phyloP scores from a whole-genome alignment of 257 asterid genomes.

The Gentiana straminea region DNA sequence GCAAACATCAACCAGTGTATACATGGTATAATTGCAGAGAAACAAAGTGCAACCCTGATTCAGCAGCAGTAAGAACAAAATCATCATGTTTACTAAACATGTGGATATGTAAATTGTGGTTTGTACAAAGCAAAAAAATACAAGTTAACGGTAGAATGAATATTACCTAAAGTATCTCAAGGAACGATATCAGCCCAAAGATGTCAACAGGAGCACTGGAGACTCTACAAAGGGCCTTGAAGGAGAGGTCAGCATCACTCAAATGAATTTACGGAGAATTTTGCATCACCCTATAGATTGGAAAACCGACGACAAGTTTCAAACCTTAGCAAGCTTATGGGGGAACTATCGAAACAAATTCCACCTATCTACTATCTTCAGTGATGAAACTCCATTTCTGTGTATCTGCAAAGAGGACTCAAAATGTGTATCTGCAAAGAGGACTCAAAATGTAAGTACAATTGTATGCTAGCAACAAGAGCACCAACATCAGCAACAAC shows the following conservation, averaged over 20 bases:
- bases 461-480: neutral
- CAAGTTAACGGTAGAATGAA: neutral
- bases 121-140: too few species aligned
- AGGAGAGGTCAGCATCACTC: slow-evolving; percentile 55
- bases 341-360: slow-evolving; percentile 25
- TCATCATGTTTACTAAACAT: too few species aligned
- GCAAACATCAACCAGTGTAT: neutral
- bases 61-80: too few species aligned
- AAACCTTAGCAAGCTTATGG: slow-evolving; percentile 26
- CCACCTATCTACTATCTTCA: slow-evolving; percentile 35
- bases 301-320: slow-evolving; percentile 24
- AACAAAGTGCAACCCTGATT: neutral
- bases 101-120: too few species aligned
- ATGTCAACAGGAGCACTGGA: slow-evolving; percentile 58
- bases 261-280: slow-evolving; percentile 39
- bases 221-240: slow-evolving; percentile 50
- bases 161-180: slow-evolving; percentile 52
- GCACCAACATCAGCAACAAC: neutral
- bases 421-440: slow-evolving; percentile 30
- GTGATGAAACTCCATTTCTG: slow-evolving; percentile 88
- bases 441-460: neutral
- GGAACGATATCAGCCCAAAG: slow-evolving; percentile 63
- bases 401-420: slow-evolving; percentile 47
- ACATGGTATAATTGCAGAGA: neutral
- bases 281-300: slow-evolving; percentile 46